A percentile compares a stretch with the other conserved stretches of the same genome.
These are phyloP conservation scores for Helotiales sp. DNA, from an alignment of 2,329 filamentous ascomycete species.

Conservation along the genomic window DNA sequence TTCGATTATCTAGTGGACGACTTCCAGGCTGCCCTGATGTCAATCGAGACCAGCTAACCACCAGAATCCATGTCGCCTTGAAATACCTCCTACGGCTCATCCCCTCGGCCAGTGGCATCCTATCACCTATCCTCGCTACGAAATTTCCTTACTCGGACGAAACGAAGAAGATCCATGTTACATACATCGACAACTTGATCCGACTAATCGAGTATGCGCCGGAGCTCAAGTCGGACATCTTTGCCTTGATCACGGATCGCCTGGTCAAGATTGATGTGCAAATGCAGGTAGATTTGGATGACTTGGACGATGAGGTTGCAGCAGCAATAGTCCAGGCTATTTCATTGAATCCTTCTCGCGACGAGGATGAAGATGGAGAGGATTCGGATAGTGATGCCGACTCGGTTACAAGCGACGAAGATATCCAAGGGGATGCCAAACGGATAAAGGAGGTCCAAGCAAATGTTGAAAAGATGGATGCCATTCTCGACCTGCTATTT, in stretches of 20 bases:
- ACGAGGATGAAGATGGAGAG: constrained; percentile 54
- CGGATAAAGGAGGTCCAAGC: constrained; percentile 75
- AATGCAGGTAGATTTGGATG: constrained; percentile 91
- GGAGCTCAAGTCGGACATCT: constrained; percentile 77
- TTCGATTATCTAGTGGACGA: constrained; percentile 46
- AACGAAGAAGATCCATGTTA: constrained; percentile 76
- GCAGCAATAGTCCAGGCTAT: constrained; percentile 69
- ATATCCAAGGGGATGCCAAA: constrained; percentile 65
- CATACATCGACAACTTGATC: constrained; percentile 87
- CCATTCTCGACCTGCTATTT: constrained; percentile 87
- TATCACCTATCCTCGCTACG: constrained; percentile 68
- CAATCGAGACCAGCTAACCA: constrained; percentile 65
- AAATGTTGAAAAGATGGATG: constrained; percentile 89
- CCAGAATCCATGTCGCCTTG: constrained; percentile 76
- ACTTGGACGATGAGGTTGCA: constrained; percentile 86
- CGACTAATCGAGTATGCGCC: constrained; percentile 78
- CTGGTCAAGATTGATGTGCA: constrained; percentile 95
- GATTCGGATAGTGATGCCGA: constrained; percentile 69
- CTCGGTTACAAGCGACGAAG: constrained; percentile 73
- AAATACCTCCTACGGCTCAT: constrained; percentile 80
- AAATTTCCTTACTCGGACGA: constrained; percentile 82
- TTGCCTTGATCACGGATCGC: constrained; percentile 82
- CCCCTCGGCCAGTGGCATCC: constrained; percentile 74
- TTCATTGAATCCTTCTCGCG: constrained; percentile 48
- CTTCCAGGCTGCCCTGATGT: constrained; percentile 59